A percentile compares a stretch with the other conserved stretches of the same genome.
Evolutionary conservation across 139 green algal genomes (phyloP).

Genomic region (Auxenochlorella protothecoides): DNA sequence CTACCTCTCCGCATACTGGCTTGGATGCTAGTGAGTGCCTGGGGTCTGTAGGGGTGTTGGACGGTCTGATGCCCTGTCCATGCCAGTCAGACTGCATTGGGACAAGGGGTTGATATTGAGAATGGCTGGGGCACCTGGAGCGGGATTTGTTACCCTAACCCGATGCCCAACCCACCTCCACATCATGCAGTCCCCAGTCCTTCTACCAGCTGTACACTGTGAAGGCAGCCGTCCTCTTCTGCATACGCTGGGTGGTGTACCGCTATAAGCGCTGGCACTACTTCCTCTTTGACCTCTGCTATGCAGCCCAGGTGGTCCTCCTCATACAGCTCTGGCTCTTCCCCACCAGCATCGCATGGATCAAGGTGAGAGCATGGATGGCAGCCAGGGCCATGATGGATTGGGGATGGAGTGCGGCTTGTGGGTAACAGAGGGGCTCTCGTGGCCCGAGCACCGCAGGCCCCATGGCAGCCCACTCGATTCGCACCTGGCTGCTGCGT

Average conservation of each 20-base stretch:
- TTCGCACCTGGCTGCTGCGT: neutral
- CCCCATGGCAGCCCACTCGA: too few relatives aligned
- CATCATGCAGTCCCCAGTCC: slow-evolving; percentile 23
- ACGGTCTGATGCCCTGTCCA: too few relatives aligned
- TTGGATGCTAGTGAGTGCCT: slow-evolving; percentile 29
- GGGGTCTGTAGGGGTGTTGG: neutral
- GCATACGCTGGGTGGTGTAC: slow-evolving; percentile 25
- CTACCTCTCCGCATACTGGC: slow-evolving; percentile 56
- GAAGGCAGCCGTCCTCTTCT: slow-evolving; percentile 26
- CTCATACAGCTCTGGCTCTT: slow-evolving; percentile 56
- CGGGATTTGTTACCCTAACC: neutral
- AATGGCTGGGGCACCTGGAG: neutral
- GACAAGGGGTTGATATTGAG: neutral
- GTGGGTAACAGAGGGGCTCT: too few relatives aligned
- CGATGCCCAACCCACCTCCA: neutral
- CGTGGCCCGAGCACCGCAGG: too few relatives aligned
- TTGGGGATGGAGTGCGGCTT: too few relatives aligned
- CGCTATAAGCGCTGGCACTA: slow-evolving; percentile 45
- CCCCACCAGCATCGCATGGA: slow-evolving; percentile 37
- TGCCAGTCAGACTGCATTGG: neutral
- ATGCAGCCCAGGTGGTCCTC: slow-evolving; percentile 60
- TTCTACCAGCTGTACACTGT: slow-evolving; percentile 70
- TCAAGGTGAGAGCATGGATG: slow-evolving; percentile 39
- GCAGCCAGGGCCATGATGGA: neutral
- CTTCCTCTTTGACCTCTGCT: slow-evolving; percentile 58